Evolutionary conservation across 2,329 filamentous ascomycete genomes (phyloP).

Genomic region (Colletotrichum scovillei): DNA sequence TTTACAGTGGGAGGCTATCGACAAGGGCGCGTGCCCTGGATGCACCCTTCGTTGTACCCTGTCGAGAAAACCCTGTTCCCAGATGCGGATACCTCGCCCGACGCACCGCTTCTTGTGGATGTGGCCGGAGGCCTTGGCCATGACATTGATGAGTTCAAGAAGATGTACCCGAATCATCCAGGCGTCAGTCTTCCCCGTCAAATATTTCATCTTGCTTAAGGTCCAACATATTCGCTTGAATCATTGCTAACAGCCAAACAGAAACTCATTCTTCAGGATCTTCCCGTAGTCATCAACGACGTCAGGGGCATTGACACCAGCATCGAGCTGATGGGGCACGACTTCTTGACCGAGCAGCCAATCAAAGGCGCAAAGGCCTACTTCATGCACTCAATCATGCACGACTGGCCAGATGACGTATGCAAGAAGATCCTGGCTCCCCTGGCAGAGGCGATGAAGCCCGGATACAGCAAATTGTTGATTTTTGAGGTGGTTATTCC

Average conservation of each 20-base stretch:
- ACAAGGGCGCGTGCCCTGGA: constrained; percentile 48
- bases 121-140: constrained; percentile 49
- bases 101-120: constrained; percentile 46
- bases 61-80: constrained; percentile 45
- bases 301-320: constrained; percentile 42
- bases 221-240: too few relatives aligned
- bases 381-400: constrained; percentile 41
- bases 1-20: constrained; percentile 50
- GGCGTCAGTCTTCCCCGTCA: background rate
- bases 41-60: constrained; percentile 45
- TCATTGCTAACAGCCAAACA: too few relatives aligned
- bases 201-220: too few relatives aligned
- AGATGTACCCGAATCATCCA: constrained; percentile 46
- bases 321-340: constrained; percentile 52
- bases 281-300: constrained; percentile 51
- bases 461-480: constrained; percentile 47
- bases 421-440: constrained; percentile 46
- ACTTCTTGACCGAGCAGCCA: constrained; percentile 59
- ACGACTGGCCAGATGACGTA: constrained; percentile 46
- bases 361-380: constrained; percentile 48
- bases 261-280: constrained; percentile 60
- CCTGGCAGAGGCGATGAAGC: constrained; percentile 46
- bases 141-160: constrained; percentile 47
- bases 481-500: constrained; percentile 49
- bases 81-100: constrained; percentile 39